Evolutionary conservation across 2,329 filamentous ascomycete species (phyloP).

Genomic region (Aspergillus oerlinghausenensis): DNA sequence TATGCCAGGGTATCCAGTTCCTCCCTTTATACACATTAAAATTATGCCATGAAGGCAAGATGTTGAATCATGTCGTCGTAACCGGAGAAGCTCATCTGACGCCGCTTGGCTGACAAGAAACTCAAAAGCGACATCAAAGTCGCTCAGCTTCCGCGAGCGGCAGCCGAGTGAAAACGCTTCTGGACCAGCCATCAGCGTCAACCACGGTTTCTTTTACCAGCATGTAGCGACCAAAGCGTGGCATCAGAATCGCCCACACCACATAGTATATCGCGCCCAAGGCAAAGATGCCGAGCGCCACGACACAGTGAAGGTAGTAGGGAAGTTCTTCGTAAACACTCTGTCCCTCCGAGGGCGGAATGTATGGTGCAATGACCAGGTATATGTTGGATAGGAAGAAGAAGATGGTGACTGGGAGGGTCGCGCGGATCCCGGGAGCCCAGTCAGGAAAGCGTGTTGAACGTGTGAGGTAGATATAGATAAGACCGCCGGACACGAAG

Average conservation of each 20-base stretch:
- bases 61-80: constrained; percentile 14
- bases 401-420: constrained; percentile 48
- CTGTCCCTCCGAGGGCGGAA: constrained; percentile 45
- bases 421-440: constrained; percentile 47
- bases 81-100: neutral
- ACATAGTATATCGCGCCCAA: constrained; percentile 50
- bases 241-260: constrained; percentile 48
- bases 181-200: constrained; percentile 61
- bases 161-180: constrained; percentile 49
- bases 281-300: constrained; percentile 48
- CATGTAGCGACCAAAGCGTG: constrained; percentile 44
- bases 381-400: constrained; percentile 52
- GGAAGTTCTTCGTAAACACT: constrained; percentile 51
- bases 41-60: constrained; percentile 9
- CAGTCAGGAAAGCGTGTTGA: constrained; percentile 40
- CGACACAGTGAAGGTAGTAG: constrained; percentile 52
- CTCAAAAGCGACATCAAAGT: constrained; percentile 2
- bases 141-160: constrained; percentile 26
- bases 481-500: constrained; percentile 47
- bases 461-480: constrained; percentile 43
- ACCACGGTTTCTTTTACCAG: constrained; percentile 53
- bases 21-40: constrained; percentile 9
- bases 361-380: constrained; percentile 49
- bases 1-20: neutral
- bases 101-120: neutral